Base-by-base conservation (phyloP, 2,329 filamentous ascomycete genomes). In the Ophiognomonia clavigignenti-juglandacearum region DNA sequence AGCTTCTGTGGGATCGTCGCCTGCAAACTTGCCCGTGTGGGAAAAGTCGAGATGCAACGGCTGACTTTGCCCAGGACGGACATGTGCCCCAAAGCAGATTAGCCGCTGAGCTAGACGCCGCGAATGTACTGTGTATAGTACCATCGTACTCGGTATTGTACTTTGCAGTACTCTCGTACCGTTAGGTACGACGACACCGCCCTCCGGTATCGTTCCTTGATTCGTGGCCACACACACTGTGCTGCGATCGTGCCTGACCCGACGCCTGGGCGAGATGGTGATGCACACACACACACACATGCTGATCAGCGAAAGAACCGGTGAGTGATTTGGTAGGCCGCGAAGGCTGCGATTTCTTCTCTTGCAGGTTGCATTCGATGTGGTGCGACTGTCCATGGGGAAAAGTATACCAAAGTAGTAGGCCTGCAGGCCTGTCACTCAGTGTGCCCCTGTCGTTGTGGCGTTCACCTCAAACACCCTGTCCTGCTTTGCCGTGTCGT, bases 281-380 rank as follows among this genome's bases (percentile, higher is more conserved):
- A n/a, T n/a, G n/a, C n/a, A n/a, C n/a, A n/a, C n/a, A n/a, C n/a
- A n/a, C n/a, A n/a, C n/a, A n/a, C n/a, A n/a, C n/a, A n/a, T n/a
- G n/a, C n/a, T n/a, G n/a, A n/a, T n/a, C n/a, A n/a, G n/a, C 19
- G 8, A 22, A 22, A 19, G 10, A 4, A 19, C 24, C 16, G 26
- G 18, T 31, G 31, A 23, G 39, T 22, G 27, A 34, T 19, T 42
- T 7, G 29, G 13, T 16, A 31, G 23, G 31, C 26, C 20, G 31
- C 18, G n/a, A 14, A n/a, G 29, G 11, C 29, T 31, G 29, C 29
- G 29, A n/a, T 4, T 41, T 20, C 27, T 42, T 32, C 39, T 22
- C 27, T 31, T 42, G 39, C 39, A 24, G 27, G 8, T 34, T 43
- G 40, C 31, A 8, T 36, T n/a, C 22, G 40, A 26, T 43, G 40